Evolutionary conservation across 208 protist species (phyloP).

Genomic region (Kentomonas sorsogonicus): DNA sequence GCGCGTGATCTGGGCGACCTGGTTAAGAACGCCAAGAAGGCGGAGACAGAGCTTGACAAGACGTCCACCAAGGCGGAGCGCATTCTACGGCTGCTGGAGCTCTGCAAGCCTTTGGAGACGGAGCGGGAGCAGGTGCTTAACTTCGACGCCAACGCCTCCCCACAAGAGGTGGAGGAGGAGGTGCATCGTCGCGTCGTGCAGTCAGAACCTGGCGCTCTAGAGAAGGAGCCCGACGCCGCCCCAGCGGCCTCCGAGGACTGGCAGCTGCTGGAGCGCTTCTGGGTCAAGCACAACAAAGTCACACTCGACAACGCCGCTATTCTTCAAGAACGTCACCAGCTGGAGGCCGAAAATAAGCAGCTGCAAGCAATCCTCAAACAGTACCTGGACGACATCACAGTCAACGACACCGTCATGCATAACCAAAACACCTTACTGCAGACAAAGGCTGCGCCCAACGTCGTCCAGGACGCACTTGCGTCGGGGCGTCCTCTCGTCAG

Average conservation of each 20-base stretch:
- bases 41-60: conserved; percentile 65
- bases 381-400: conserved; percentile 94
- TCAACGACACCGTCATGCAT: conserved; percentile 90
- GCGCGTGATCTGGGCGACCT: conserved; percentile 81
- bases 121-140: conserved; percentile 92
- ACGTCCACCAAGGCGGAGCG: conserved; percentile 74
- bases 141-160: conserved; percentile 75
- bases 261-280: conserved; percentile 92
- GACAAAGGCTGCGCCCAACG: conserved; percentile 27
- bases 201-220: conserved; percentile 22
- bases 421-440: conserved; percentile 51
- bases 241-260: conserved; percentile 70
- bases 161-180: conserved; percentile 70
- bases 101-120: conserved; percentile 93
- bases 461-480: conserved; percentile 61
- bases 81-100: conserved; percentile 91
- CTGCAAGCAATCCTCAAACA: conserved; percentile 89
- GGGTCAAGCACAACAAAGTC: conserved; percentile 94
- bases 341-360: conserved; percentile 88
- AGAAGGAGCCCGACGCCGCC: conserved; percentile 15
- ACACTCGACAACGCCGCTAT: conserved; percentile 93
- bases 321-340: conserved; percentile 78
- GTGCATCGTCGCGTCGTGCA: conserved; percentile 44
- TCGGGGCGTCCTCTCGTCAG: conserved; percentile 3
- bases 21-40: conserved; percentile 81